These are phyloP conservation scores for Centrapalus pauciflorus DNA, from an alignment of 129 eudicot species.

Conservation along the genomic window DNA sequence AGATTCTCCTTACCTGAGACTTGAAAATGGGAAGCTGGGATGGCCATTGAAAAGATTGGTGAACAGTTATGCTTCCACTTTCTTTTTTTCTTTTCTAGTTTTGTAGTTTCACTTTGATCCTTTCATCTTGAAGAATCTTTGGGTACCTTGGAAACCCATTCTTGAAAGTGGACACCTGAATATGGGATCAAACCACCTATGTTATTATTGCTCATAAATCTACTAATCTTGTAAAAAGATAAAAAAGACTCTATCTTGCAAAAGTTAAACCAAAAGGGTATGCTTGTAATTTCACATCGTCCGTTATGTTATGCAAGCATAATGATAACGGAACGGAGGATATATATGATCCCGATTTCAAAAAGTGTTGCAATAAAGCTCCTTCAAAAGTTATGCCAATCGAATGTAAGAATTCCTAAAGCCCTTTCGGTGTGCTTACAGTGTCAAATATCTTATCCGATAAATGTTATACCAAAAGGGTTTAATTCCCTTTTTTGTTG, in stretches of 20 bases:
- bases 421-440: constrained; percentile 9
- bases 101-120: constrained; percentile 52
- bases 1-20: constrained; percentile 53
- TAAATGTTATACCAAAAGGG: constrained; percentile 4
- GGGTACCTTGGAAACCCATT: constrained; percentile 75
- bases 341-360: neutral
- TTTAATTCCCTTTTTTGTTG: neutral
- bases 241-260: constrained; percentile 16
- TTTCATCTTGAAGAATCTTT: constrained; percentile 65
- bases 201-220: neutral
- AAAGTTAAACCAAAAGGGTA: constrained; percentile 11
- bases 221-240: neutral
- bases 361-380: constrained; percentile 7
- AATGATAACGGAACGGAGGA: too few relatives aligned
- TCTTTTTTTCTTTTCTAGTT: too few relatives aligned
- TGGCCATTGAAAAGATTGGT: constrained; percentile 43
- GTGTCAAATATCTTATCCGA: neutral
- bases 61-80: constrained; percentile 16
- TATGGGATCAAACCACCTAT: neutral
- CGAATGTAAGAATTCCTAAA: neutral
- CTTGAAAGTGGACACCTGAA: constrained; percentile 71
- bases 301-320: neutral
- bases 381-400: constrained; percentile 3
- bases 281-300: neutral
- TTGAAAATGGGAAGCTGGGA: constrained; percentile 32